A percentile compares a stretch with the other conserved stretches of the same genome.
Conservation (phyloP, 805 yeast species). For the Wickerhamiella azyma region DNA sequence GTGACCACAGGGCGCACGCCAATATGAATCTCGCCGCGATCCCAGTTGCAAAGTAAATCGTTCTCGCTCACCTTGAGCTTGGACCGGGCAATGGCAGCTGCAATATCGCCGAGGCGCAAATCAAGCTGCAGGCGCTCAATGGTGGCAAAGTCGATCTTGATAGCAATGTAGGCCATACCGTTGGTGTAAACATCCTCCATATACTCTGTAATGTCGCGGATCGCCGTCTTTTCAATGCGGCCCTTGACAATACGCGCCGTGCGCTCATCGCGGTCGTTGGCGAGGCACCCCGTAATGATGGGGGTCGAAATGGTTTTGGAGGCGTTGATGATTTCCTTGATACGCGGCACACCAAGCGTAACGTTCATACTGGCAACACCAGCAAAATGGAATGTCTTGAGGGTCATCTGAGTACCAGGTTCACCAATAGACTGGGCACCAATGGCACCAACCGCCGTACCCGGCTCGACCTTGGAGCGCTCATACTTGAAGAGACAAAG, state of each 20-base stretch:
- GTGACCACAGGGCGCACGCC: constrained; percentile 11
- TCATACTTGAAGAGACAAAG: constrained; percentile 72
- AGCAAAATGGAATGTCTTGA: constrained; percentile 94
- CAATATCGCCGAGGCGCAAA: constrained; percentile 72
- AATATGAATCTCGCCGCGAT: constrained; percentile 37
- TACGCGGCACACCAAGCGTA: constrained; percentile 98
- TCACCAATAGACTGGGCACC: constrained; percentile 99
- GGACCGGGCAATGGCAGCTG: constrained; percentile 63
- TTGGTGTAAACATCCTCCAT: constrained; percentile 90
- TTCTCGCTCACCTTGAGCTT: constrained; percentile 68
- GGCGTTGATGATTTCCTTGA: constrained; percentile 95
- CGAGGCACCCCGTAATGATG: constrained; percentile 85
- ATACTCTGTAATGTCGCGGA: constrained; percentile 74
- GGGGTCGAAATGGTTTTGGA: constrained; percentile 92
- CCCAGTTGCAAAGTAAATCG: constrained; percentile 57
- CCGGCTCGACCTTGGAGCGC: constrained; percentile 91
- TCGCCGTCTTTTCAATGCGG: constrained; percentile 79
- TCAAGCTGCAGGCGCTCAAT: constrained; percentile 86
- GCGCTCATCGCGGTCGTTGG: constrained; percentile 85
- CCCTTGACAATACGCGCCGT: constrained; percentile 99
- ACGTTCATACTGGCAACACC: constrained; percentile 99
- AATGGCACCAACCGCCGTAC: constrained; percentile 98
- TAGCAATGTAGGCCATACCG: constrained; percentile 60
- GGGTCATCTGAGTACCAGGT: constrained; percentile 98
- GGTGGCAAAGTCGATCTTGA: constrained; percentile 68